Evolutionary conservation across 169 alveolate species (phyloP).

Genomic region (Babesia ovata): DNA sequence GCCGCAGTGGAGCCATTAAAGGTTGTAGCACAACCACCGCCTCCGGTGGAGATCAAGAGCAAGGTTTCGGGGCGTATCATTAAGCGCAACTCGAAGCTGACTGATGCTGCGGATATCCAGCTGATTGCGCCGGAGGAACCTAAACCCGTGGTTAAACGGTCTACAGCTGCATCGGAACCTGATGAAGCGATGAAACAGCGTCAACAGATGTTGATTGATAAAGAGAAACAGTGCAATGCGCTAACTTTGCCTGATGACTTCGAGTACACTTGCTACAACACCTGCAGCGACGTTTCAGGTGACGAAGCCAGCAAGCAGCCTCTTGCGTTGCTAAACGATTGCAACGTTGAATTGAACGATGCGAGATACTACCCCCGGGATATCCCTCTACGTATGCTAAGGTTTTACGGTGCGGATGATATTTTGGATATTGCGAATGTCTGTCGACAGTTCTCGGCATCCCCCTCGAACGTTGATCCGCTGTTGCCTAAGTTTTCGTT

Average conservation of each 20-base stretch:
- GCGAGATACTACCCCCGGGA: constrained; percentile 59
- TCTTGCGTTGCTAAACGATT: constrained; percentile 43
- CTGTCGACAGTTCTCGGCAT: constrained; percentile 54
- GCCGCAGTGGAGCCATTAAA: background rate
- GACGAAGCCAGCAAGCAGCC: constrained; percentile 23
- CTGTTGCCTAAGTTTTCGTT: constrained; percentile 46
- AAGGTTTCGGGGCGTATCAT: constrained; percentile 60
- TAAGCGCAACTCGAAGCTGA: constrained; percentile 31
- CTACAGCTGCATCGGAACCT: background rate
- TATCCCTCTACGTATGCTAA: constrained; percentile 51
- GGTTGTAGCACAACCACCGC: background rate
- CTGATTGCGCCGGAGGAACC: background rate
- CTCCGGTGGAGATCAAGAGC: constrained; percentile 42
- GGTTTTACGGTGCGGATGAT: constrained; percentile 56
- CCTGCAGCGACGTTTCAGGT: constrained; percentile 48
- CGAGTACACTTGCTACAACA: constrained; percentile 59
- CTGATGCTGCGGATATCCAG: constrained; percentile 2
- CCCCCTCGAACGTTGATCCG: constrained; percentile 24
- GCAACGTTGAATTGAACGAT: constrained; percentile 35
- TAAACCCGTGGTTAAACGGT: background rate
- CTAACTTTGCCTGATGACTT: constrained; percentile 58
- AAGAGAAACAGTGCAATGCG: constrained; percentile 49
- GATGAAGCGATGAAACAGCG: constrained; percentile 12
- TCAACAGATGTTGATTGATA: constrained; percentile 31
- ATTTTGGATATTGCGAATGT: constrained; percentile 40